phyloP scores from a whole-genome alignment of 2,329 filamentous ascomycete species.

The Talaromyces amestolkiae region DNA sequence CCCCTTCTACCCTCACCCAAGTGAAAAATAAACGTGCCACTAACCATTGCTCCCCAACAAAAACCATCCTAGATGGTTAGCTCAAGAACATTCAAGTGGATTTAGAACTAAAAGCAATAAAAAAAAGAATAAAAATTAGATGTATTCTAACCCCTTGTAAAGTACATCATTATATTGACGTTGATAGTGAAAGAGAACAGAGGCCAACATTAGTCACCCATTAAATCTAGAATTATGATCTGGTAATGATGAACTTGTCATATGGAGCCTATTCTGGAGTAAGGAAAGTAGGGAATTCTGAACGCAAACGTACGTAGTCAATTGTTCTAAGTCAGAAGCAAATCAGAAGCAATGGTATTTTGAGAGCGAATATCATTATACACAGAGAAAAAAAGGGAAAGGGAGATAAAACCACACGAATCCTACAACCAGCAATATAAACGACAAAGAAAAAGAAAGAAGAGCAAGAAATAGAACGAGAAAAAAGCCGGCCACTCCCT shows the following conservation, averaged over 20 bases:
- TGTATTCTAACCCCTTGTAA: neutral
- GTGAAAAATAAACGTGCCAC: neutral
- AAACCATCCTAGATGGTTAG: neutral
- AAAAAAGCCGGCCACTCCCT: neutral
- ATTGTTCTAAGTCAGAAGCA: neutral
- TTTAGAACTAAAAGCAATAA: neutral
- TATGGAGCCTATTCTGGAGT: neutral
- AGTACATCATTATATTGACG: neutral
- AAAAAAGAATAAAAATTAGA: neutral
- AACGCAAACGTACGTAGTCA: neutral
- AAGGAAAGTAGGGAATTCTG: too few species aligned
- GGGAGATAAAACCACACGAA: slow-evolving; percentile 1
- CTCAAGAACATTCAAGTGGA: neutral
- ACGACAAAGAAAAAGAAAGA: slow-evolving; percentile 8
- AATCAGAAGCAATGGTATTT: slow-evolving; percentile 4
- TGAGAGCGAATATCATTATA: slow-evolving; percentile 8
- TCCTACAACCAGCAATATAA: slow-evolving; percentile 9
- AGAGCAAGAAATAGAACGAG: neutral
- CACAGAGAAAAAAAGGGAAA: neutral
- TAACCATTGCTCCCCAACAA: neutral
- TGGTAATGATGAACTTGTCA: neutral
- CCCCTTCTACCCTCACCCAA: neutral
- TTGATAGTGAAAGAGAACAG: neutral
- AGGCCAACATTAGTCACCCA: neutral
- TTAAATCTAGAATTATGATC: neutral